Evolutionary conservation across 164 flowering plant species (phyloP), one percentile per base, ranked within the genome.

Genomic region (Vitis amurensis): DNA sequence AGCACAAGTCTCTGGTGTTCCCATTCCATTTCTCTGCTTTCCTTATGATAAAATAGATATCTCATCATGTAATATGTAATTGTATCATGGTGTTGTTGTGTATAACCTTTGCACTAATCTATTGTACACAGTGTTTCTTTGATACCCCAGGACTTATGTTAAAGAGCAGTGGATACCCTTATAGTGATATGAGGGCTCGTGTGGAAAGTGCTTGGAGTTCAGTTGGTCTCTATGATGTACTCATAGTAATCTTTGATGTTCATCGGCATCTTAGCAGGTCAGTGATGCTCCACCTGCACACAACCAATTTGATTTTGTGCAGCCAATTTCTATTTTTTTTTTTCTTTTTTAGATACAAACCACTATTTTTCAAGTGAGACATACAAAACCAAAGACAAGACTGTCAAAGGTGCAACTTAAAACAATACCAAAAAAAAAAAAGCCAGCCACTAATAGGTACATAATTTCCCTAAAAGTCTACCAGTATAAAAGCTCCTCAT

Each of bases 101-200:
- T 37, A 37, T 37, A 37, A 37, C 44, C 44, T 37, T 37, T 37
- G 44, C 44, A 51, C 71, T 79, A 62, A 78, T 72, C 62, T 64
- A 50, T 68, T 73, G 52, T 80, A 63, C 61, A 71, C 89, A 95
- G 99, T 93, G 99, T 76, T 91, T 93, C 78, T 96, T 93, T 86
- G 98, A 96, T 76, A 96, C 98, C 11, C 98, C 99, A 70, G 99
- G 99, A 37, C 82, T 96, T 44, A 91, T 83, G 86, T 66, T 95
- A 56, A 93, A 79, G 63, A 85, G 73, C 37, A 72, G 77, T 60
- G 97, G 98, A 55, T 73, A 70, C 67, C 91, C 91, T 55, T 66
- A 77, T 71, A 89, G 74, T 53, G 98, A 93, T 68, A 72, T 91
- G 59, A 89, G 79, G 71, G 83, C 77, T 71, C 94, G 98, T 14